phyloP scores from a whole-genome alignment of 441 rosid genomes.

The Aquilaria agallochum region DNA sequence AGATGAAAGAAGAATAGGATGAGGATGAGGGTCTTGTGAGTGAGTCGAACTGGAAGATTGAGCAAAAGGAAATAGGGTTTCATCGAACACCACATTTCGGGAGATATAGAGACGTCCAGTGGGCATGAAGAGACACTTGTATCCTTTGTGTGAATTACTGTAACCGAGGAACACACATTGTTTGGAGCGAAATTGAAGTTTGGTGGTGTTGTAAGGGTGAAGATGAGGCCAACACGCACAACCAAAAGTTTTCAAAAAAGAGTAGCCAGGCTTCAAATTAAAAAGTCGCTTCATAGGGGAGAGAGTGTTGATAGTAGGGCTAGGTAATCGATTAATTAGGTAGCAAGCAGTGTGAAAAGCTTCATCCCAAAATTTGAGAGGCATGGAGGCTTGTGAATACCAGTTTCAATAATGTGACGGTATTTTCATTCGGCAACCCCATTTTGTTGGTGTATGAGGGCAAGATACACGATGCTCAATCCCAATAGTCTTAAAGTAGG shows the following conservation, averaged over 20 bases:
- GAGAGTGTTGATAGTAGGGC: no score
- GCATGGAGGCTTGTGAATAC: neutral
- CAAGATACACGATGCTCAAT: neutral
- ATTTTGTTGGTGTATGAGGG: neutral
- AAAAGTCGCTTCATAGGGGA: no score
- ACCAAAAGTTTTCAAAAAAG: neutral
- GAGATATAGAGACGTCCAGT: neutral
- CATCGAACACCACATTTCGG: slow-evolving; percentile 1
- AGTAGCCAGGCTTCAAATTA: no score
- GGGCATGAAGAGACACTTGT: neutral
- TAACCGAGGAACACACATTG: neutral
- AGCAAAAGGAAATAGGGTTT: neutral
- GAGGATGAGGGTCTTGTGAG: no score
- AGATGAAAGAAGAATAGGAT: no score
- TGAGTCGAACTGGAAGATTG: no score
- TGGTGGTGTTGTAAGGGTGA: neutral
- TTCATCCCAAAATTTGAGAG: no score
- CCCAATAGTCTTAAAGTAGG: no score
- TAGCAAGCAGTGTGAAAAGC: no score
- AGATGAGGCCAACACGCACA: neutral
- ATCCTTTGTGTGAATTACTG: neutral
- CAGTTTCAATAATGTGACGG: neutral
- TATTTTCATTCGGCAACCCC: neutral
- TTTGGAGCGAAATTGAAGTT: neutral
- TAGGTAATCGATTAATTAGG: no score